phyloP scores from a whole-genome alignment of 2,329 filamentous ascomycete species.

The Aureobasidium sp. region DNA sequence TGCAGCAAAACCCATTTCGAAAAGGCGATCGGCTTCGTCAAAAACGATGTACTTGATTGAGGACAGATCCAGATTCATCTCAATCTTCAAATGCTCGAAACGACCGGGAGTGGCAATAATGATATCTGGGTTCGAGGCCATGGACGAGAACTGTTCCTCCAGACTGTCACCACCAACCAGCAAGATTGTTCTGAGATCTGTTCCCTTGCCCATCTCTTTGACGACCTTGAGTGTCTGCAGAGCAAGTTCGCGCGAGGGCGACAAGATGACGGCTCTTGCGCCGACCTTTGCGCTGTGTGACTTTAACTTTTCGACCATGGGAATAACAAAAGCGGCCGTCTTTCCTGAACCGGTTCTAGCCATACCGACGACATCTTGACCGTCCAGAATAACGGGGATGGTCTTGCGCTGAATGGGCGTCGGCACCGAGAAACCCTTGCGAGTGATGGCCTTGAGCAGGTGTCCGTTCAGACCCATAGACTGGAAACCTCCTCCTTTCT shows the following conservation, averaged over 20 bases:
- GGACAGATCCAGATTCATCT: constrained; percentile 88
- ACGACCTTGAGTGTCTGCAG: constrained; percentile 94
- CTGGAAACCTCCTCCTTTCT: constrained; percentile 96
- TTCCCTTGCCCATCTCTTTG: constrained; percentile 85
- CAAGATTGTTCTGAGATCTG: constrained; percentile 82
- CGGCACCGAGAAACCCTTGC: constrained; percentile 92
- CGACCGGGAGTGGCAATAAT: constrained; percentile 84
- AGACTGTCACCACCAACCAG: constrained; percentile 92
- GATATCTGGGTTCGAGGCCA: constrained; percentile 93
- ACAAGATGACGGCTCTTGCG: constrained; percentile 78
- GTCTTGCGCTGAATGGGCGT: constrained; percentile 97
- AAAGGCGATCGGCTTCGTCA: constrained; percentile 91
- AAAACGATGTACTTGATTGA: constrained; percentile 94
- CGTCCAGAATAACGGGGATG: constrained; percentile 82
- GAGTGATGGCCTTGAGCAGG: constrained; percentile 80
- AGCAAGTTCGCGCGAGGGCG: constrained; percentile 87
- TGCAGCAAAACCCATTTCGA: constrained; percentile 96
- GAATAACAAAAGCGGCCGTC: constrained; percentile 95
- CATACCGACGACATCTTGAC: constrained; percentile 98
- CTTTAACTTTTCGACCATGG: constrained; percentile 92
- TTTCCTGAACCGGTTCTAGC: constrained; percentile 97
- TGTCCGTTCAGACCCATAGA: constrained; percentile 82
- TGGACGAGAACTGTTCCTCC: constrained; percentile 88
- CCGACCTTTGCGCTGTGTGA: constrained; percentile 82
- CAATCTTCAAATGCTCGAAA: constrained; percentile 92